phyloP scores from a whole-genome alignment of 495 filamentous ascomycete genomes.

The Cercophora newfieldiana region DNA sequence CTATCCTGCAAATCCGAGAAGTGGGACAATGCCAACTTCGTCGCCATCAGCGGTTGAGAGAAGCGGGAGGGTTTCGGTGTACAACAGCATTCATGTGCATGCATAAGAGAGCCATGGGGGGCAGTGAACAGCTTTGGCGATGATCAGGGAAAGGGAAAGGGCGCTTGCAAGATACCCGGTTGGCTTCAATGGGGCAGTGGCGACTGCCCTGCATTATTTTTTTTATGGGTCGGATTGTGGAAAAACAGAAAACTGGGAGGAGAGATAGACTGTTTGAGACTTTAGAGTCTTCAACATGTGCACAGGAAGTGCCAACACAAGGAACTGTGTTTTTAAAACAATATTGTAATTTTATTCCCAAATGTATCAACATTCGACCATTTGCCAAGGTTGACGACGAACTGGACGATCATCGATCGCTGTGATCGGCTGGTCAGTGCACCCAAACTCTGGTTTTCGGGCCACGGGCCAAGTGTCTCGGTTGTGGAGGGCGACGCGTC shows the following conservation, averaged over 20 bases:
- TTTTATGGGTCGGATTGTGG: constrained; percentile 1
- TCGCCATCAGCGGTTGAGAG: constrained; percentile 7
- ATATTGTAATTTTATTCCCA: background rate
- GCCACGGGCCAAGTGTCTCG: no score
- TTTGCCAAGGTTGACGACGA: background rate
- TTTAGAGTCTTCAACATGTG: background rate
- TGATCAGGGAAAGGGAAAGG: background rate
- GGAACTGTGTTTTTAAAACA: background rate
- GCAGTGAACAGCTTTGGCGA: background rate
- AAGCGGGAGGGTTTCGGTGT: background rate
- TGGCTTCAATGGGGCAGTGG: background rate
- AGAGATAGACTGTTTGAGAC: background rate
- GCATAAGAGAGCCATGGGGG: no score
- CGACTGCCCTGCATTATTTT: background rate
- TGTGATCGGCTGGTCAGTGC: background rate
- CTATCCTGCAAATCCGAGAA: constrained; percentile 26
- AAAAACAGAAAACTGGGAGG: background rate
- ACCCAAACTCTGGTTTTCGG: background rate
- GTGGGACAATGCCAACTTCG: constrained; percentile 31
- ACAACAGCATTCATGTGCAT: background rate
- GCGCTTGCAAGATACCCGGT: constrained; percentile 2
- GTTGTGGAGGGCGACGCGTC: background rate
- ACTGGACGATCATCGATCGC: background rate
- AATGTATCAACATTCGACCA: background rate
- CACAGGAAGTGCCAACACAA: background rate